A percentile compares a stretch with the other conserved stretches of the same genome.
phyloP scores from a whole-genome alignment of 1,284 basidiomycete genomes.

The Golubevia pallescens region DNA sequence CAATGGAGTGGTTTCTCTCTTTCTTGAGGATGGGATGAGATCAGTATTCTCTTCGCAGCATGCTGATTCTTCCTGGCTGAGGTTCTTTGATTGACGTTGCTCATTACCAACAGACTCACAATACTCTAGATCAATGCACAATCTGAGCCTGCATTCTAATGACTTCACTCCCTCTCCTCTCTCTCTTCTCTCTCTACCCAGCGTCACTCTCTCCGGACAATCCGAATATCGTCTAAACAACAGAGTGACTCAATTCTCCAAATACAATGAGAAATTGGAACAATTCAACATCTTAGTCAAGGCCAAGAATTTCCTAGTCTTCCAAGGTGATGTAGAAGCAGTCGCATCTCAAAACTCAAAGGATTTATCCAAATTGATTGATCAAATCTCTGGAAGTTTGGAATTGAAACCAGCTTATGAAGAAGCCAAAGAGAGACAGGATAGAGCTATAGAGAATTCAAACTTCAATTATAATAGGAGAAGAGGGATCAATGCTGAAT shows the following conservation, averaged over 20 bases:
- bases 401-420: slow-evolving; percentile 90
- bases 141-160: background rate
- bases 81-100: background rate
- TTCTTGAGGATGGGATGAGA: background rate
- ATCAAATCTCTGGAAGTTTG: slow-evolving; percentile 79
- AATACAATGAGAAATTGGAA: slow-evolving; percentile 51
- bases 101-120: background rate
- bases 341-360: slow-evolving; percentile 93
- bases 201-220: slow-evolving; percentile 83
- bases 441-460: slow-evolving; percentile 88
- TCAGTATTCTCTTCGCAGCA: background rate
- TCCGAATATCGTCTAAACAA: slow-evolving; percentile 60
- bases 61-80: background rate
- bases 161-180: background rate
- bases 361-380: slow-evolving; percentile 87
- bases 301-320: slow-evolving; percentile 99
- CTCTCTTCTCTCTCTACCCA: slow-evolving; percentile 60
- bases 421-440: slow-evolving; percentile 81
- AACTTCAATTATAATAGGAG: slow-evolving; percentile 93
- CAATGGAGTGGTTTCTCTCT: slow-evolving; percentile 1
- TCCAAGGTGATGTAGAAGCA: slow-evolving; percentile 94
- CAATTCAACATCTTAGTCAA: slow-evolving; percentile 88
- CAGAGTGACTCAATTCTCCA: slow-evolving; percentile 30
- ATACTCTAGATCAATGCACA: background rate
- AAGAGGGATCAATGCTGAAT: slow-evolving; percentile 89